Evolutionary conservation across 768 basidiomycete genomes (phyloP).

Genomic region (Auricularia sp.): DNA sequence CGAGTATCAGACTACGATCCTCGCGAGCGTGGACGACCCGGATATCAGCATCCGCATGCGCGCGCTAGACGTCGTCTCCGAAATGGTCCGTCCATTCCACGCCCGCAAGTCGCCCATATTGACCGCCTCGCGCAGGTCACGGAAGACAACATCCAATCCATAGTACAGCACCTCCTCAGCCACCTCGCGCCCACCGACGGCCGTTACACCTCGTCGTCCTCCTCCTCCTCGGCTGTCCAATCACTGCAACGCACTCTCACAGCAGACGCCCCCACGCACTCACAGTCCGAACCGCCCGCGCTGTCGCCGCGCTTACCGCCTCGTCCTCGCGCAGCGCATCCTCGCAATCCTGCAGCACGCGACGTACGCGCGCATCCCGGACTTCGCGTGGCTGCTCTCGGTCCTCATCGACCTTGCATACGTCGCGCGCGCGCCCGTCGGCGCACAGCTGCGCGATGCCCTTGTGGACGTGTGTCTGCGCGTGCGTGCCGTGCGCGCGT

Average conservation of each 20-base stretch:
- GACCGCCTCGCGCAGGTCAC: constrained; percentile 49
- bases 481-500: constrained; percentile 63
- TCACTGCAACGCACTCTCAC: constrained; percentile 37
- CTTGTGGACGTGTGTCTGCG: constrained; percentile 80
- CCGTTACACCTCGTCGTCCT: constrained; percentile 41
- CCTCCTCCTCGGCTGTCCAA: constrained; percentile 42
- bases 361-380: constrained; percentile 76
- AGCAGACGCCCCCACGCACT: constrained; percentile 19
- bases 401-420: constrained; percentile 88
- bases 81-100: constrained; percentile 53
- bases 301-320: constrained; percentile 79
- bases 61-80: constrained; percentile 85
- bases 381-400: constrained; percentile 97
- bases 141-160: constrained; percentile 71
- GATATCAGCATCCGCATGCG: constrained; percentile 96
- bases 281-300: constrained; percentile 34
- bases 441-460: constrained; percentile 67
- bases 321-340: constrained; percentile 70
- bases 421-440: constrained; percentile 71
- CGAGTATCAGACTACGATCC: constrained; percentile 84
- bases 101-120: background rate
- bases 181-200: constrained; percentile 58
- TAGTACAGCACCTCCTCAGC: constrained; percentile 80
- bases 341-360: constrained; percentile 77
- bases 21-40: constrained; percentile 80